These are phyloP conservation scores for Aspergillus aculeatinus DNA, from an alignment of 2,329 filamentous ascomycete species.

Conservation along the genomic window DNA sequence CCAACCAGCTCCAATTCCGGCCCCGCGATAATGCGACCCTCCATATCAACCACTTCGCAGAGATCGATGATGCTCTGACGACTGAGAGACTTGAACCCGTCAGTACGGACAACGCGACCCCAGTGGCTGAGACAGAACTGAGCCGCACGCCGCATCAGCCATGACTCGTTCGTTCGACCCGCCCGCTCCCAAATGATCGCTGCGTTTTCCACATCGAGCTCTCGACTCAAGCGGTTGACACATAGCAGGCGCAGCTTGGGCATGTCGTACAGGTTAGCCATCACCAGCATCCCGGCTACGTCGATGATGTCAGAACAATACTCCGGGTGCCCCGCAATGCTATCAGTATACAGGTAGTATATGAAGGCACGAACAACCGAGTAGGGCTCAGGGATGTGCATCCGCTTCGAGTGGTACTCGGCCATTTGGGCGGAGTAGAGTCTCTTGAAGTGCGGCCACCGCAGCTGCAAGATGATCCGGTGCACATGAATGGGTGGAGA, in stretches of 20 bases:
- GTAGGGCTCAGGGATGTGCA: conserved; percentile 97
- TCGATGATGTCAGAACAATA: conserved; percentile 68
- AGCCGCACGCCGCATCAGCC: conserved; percentile 85
- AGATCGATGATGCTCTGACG: conserved; percentile 81
- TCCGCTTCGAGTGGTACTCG: conserved; percentile 93
- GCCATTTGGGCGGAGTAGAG: conserved; percentile 93
- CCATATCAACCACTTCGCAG: conserved; percentile 88
- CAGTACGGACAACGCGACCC: conserved; percentile 88
- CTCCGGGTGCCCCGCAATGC: conserved; percentile 65
- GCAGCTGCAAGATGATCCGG: conserved; percentile 86
- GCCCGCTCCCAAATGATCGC: conserved; percentile 97
- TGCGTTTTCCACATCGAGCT: conserved; percentile 90
- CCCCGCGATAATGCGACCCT: conserved; percentile 85
- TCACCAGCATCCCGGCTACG: conserved; percentile 89
- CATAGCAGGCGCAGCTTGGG: conserved; percentile 87
- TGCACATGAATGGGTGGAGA: conserved; percentile 91
- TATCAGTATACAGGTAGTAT: conserved; percentile 95
- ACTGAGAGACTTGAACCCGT: conserved; percentile 78
- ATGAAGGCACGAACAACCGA: conserved; percentile 91
- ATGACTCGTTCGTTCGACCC: conserved; percentile 84
- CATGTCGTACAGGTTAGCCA: conserved; percentile 98
- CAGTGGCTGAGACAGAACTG: conserved; percentile 89
- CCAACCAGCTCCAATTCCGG: conserved; percentile 71
- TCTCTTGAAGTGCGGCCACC: conserved; percentile 94
- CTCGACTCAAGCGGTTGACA: conserved; percentile 83